Conservation (phyloP, 2,329 filamentous ascomycete genomes). For the Verticillium isaacii region DNA sequence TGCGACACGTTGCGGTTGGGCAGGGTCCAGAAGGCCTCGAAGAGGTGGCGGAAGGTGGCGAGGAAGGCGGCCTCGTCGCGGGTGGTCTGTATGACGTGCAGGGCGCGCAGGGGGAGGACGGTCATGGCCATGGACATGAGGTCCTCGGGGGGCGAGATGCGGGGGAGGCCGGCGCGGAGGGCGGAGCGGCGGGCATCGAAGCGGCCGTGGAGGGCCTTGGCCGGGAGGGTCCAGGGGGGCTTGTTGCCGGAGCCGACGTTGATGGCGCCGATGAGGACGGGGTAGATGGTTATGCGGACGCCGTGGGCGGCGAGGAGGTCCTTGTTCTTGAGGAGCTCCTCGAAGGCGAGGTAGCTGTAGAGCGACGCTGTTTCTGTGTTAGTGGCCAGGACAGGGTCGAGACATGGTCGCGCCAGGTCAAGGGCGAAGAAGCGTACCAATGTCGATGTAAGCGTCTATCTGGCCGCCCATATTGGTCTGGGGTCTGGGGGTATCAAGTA, state of each 20-base stretch:
- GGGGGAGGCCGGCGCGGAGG: conserved; percentile 28
- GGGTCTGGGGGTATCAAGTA: background rate
- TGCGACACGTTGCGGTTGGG: conserved; percentile 55
- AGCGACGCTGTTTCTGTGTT: conserved; percentile 50
- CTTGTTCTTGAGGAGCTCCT: conserved; percentile 53
- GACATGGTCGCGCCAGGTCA: background rate
- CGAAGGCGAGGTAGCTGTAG: conserved; percentile 53
- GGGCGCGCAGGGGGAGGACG: conserved; percentile 56
- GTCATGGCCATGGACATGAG: conserved; percentile 39
- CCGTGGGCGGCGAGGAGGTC: conserved; percentile 50
- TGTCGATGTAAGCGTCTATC: conserved; percentile 64
- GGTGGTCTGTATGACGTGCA: conserved; percentile 61
- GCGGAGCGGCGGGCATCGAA: conserved; percentile 36
- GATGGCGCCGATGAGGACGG: conserved; percentile 67
- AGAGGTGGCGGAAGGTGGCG: conserved; percentile 48
- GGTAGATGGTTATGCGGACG: conserved; percentile 66
- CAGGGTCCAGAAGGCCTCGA: conserved; percentile 58
- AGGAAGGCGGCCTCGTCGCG: conserved; percentile 47
- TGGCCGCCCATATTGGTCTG: conserved; percentile 48
- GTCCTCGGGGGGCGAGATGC: conserved; percentile 33
- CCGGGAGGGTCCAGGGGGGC: conserved; percentile 67
- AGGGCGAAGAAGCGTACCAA: conserved; percentile 41
- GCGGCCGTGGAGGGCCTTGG: conserved; percentile 56
- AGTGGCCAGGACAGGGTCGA: background rate
- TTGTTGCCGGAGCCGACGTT: conserved; percentile 63